Evolutionary conservation across 352 stramenopile species (phyloP), one percentile per base, ranked within the genome.

Genomic region (Pythium oligandrum): DNA sequence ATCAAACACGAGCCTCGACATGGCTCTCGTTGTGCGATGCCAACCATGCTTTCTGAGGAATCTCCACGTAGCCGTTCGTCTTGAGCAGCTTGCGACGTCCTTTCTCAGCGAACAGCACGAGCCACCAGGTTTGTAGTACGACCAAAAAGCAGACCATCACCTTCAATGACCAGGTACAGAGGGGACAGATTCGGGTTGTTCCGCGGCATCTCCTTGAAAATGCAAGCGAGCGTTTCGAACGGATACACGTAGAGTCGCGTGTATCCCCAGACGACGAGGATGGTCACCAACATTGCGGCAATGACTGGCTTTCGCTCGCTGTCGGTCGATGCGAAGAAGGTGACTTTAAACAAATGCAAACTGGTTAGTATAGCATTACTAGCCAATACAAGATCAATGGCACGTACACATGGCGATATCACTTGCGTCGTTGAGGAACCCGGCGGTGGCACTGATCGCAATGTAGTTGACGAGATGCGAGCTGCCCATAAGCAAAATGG

Each of bases 401-500:
- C 9, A 61, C 70, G 58, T 68, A 80, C 70, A 80, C 40, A 58
- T 61, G 36, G 51, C 59, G 3, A 76, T 57, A 44, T 80, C 70
- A 30, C 64, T 59, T 33, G 67, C 67, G 46, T 80, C 70, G 48
- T 80, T 67, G 6, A 68, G 68, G 61, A 77, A 80, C 11, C 51
- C 60, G 26, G 75, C 60, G 3, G 73, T 45, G 31, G 68, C 59
- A 39, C 64, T 65, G 49, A 75, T 64, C 5, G 68, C 59, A 26
- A 47, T 60, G 55, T 73, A 75, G 51, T 80, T 80, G 10, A 59
- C 64, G 30, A 80, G 65, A 32, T 73, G 77, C 48, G 70, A 73
- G 34, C 61, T 57, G 51, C 51, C 57, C n/a, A 80, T 73, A 44
- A 77, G 65, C 49, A 77, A 57, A 17, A 80, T 71, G 26, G 64